Base-by-base conservation (phyloP, 805 yeast species). In the Barnettozyma botsteinii region DNA sequence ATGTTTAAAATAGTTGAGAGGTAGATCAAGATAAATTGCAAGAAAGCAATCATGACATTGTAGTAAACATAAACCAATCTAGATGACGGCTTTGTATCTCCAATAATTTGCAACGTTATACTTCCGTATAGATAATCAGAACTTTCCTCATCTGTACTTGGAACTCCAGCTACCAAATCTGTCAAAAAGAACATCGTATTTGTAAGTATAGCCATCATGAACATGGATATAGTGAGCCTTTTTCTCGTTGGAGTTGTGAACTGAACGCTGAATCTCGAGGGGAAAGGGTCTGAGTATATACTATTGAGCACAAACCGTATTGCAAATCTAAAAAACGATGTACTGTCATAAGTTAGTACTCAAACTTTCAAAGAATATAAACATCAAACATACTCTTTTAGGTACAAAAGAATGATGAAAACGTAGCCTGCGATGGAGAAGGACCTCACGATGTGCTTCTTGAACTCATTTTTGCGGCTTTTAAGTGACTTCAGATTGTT, bases 101-200 rank as follows among this genome's bases (percentile, higher is more conserved):
- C 81, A 18, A 74, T 66, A 15, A 73, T 47, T 44, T 71, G 73
- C 20, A 73, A 36, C 4, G 66, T 50, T 15, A 66, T 42, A n/a
- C 62, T 51, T 1, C 76, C 75, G 46, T 65, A 57, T 2, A 55
- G 53, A 27, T 35, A 43, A 1, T 57, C 55, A 4, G 47, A 44
- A 7, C 56, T 54, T 4, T 46, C 42, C 7, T 48, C 52, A 23
- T 33, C 22, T 10, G 15, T 13, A 10, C 41, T 35, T 1, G 53
- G 52, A 18, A 62, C 50, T 7, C 66, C 61, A 10, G 60, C 58
- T 2, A 63, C 21, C n/a, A 70, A 42, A 43, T 72, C 70, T 5
- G 59, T 45, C 4, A 65, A 46, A 11, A 67, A 47, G n/a, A 59
- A 58, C 3, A 53, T 18, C 0, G 41, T 7, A 38, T 64, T 60